Base-by-base conservation (phyloP, 1,284 basidiomycete species). In the Trametes sp. region DNA sequence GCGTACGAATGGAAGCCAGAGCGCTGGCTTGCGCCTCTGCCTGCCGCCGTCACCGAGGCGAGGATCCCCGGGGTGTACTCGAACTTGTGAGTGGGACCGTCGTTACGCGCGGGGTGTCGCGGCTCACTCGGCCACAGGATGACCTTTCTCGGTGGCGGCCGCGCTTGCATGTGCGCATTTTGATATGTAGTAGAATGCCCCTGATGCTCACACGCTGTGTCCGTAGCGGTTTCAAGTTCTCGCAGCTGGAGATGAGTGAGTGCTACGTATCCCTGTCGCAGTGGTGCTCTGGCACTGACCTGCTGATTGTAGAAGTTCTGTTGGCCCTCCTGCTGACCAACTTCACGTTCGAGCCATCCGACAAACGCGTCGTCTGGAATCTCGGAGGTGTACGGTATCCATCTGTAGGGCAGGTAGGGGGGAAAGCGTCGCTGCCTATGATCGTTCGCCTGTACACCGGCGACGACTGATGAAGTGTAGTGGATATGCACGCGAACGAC, bases 341-440 rank as follows among this genome's bases (percentile, higher is more conserved):
- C 23, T 69, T 69, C 55, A 61, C 36, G 2, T 69, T 69, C 54
- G 61, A 59, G 46, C 26, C 33, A 21, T 59, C 65, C 21, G 56
- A 64, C 24, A 63, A 65, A 46, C 63, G 62, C n/a, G 66, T 73
- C 16, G 35, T 58, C 9, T 73, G 70, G 72, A 73, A 72, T 45
- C 48, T 65, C 26, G 64, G 59, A 1, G 62, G 62, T 4, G 61
- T 70, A 2, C 50, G 59, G 42, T 72, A 70, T 53, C 70, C 72
- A 1, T 65, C 70, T 2, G 66, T 70, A 2, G 69, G 69, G 6
- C 50, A 59, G 42, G 31, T 41, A 2, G 65, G 65, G 13, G 60
- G 23, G 1, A 57, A 55, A 19, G 24, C 64, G 13, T 58, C 59
- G 36, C 55, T 69, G 48, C 66, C 65, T 4, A 61, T 69, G 65